Evolutionary conservation across 352 stramenopile genomes (phyloP), one percentile per base, ranked within the genome.

Genomic region (Globisporangium polare): DNA sequence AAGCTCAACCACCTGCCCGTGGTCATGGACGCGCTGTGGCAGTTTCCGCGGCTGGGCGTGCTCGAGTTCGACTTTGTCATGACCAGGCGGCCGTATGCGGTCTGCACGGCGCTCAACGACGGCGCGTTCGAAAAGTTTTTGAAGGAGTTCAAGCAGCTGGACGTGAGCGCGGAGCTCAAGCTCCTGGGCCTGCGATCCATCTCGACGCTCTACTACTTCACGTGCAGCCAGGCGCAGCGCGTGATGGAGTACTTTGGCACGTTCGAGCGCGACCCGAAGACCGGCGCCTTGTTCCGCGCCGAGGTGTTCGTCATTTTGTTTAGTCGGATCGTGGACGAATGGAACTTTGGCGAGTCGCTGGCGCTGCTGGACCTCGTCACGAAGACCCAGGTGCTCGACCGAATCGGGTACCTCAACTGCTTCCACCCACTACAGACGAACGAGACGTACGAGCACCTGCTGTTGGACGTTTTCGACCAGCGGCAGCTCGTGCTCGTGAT

Each of bases 211-310:
- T 92, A 89, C 55, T 92, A 83, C 53, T 92, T 90, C 43, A 84
- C 82, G 13, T 83, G 77, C 55, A 82, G 73, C 53, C 83, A 92
- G 35, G 51, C 67, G 24, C 83, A 92, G 68, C 78, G 83, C 9
- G 60, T 92, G 43, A 92, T 92, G 83, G 83, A 92, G 56, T 75
- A 90, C 53, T 92, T 90, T 53, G 80, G 78, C 26, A 88, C 80
- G 17, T 92, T 89, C 47, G 83, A 90, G 62, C 74, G 81, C 26
- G 65, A 89, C 13, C 56, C 73, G 10, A 66, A 74, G 31, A 84
- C 79, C 3, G 80, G 80, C 3, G 71, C 53, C 8, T 63, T 92
- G 0, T 75, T 85, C 41, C 77, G 83, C 33, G 77, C 80, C 17
- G 83, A 92, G 67, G 83, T 89, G 17, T 85, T 92, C 41, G 69